These are phyloP conservation scores for Ustilago shanxiensis DNA, from an alignment of 1,284 basidiomycete species.

Conservation along the genomic window DNA sequence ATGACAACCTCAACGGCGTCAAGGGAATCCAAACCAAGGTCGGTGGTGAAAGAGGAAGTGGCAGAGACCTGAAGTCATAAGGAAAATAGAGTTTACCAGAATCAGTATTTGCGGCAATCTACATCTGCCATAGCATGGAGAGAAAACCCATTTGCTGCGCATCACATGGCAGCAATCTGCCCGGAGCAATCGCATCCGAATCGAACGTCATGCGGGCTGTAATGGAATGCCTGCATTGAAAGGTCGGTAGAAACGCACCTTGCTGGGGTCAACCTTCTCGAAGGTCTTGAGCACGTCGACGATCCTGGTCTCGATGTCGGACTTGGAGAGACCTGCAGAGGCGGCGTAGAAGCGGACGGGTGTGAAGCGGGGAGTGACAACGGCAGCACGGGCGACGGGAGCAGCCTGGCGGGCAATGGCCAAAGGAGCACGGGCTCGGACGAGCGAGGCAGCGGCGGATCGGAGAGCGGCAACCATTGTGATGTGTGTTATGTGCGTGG, in stretches of 20 bases:
- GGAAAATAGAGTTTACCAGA: background rate
- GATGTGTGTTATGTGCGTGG: conserved; percentile 15
- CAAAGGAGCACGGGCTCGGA: conserved; percentile 48
- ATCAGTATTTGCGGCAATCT: conserved; percentile 12
- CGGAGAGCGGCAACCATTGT: conserved; percentile 57
- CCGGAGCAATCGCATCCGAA: background rate
- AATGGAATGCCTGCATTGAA: background rate
- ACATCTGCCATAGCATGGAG: too few species aligned
- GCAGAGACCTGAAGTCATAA: conserved; percentile 77
- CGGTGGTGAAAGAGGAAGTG: conserved; percentile 82
- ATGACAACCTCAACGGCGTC: conserved; percentile 99
- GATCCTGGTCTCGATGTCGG: conserved; percentile 84
- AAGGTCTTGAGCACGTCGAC: conserved; percentile 91
- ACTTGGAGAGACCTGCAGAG: conserved; percentile 79
- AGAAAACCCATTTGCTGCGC: too few species aligned
- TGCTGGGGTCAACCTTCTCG: conserved; percentile 89
- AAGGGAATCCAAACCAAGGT: conserved; percentile 95
- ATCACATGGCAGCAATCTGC: background rate
- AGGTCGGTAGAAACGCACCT: conserved; percentile 71
- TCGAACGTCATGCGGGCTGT: background rate
- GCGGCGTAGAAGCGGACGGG: conserved; percentile 78
- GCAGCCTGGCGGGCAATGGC: conserved; percentile 38
- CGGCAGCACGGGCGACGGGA: conserved; percentile 49
- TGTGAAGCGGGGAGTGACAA: conserved; percentile 47
- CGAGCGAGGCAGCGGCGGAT: conserved; percentile 49